phyloP scores from a whole-genome alignment of 345 rosid genomes.

The Cardamine resedifolia region DNA sequence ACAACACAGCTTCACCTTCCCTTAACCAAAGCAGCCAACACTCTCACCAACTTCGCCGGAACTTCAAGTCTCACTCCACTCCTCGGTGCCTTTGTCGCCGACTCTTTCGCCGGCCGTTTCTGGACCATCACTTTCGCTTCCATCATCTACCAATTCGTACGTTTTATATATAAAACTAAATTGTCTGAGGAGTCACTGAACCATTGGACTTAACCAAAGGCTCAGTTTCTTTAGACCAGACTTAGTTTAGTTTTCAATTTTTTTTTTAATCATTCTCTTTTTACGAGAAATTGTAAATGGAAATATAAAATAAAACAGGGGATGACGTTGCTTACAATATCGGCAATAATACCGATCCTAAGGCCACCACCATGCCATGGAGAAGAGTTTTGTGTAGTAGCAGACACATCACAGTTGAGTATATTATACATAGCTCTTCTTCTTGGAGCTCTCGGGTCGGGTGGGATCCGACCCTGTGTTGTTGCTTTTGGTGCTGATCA shows the following conservation, averaged over 20 bases:
- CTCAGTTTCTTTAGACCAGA: neutral
- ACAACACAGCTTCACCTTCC: constrained; percentile 86
- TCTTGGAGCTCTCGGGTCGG: constrained; percentile 74
- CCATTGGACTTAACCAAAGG: neutral
- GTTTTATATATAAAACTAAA: neutral
- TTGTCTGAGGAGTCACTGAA: neutral
- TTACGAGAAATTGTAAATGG: neutral
- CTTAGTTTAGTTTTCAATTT: neutral
- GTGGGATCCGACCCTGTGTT: constrained; percentile 89
- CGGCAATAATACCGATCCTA: constrained; percentile 67
- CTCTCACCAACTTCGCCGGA: constrained; percentile 86
- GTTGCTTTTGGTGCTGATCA: constrained; percentile 92
- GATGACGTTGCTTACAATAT: constrained; percentile 67
- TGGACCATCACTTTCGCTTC: constrained; percentile 79
- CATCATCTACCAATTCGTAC: constrained; percentile 63
- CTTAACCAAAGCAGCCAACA: constrained; percentile 86
- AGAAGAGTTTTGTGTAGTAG: constrained; percentile 59
- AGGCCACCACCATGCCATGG: constrained; percentile 77
- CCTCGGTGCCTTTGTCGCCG: constrained; percentile 85
- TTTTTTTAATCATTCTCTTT: neutral
- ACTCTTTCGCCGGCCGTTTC: constrained; percentile 80
- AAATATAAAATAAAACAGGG: constrained; percentile 46
- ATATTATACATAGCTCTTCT: constrained; percentile 67
- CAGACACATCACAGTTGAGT: constrained; percentile 56
- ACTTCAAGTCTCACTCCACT: constrained; percentile 81